Evolutionary conservation across 1,284 basidiomycete species (phyloP).

Genomic region (Irpex sp.): DNA sequence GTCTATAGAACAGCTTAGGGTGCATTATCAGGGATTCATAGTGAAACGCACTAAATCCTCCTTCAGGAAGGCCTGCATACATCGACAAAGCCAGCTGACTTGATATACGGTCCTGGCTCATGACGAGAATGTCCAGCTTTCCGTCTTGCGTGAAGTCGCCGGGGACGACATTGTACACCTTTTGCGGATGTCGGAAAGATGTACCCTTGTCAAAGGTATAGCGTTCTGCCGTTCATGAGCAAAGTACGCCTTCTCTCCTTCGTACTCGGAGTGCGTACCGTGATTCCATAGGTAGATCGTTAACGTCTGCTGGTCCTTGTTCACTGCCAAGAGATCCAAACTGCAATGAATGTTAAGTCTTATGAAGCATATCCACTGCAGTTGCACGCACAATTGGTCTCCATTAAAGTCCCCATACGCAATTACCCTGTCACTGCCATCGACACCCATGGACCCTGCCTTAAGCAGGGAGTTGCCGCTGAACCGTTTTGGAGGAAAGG

Average conservation of each 20-base stretch:
- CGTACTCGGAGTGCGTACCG: constrained; percentile 38
- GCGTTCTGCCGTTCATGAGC: constrained; percentile 34
- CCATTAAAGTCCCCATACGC: constrained; percentile 95
- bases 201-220: constrained; percentile 57
- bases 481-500: constrained; percentile 81
- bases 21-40: not conserved
- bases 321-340: constrained; percentile 77
- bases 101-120: constrained; percentile 53
- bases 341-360: no score
- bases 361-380: no score
- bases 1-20: constrained; percentile 18
- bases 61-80: constrained; percentile 57
- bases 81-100: constrained; percentile 60
- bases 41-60: constrained; percentile 59
- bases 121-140: constrained; percentile 83
- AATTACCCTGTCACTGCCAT: constrained; percentile 65
- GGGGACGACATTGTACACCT: constrained; percentile 77
- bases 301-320: constrained; percentile 66
- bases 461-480: constrained; percentile 80
- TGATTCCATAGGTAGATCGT: constrained; percentile 83
- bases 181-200: constrained; percentile 49
- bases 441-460: constrained; percentile 78
- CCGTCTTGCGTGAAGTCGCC: constrained; percentile 94
- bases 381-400: constrained; percentile 95
- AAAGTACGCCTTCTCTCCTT: not conserved